Conservation (phyloP, 2,329 filamentous ascomycete genomes). For the Waltergamsia citrina region DNA sequence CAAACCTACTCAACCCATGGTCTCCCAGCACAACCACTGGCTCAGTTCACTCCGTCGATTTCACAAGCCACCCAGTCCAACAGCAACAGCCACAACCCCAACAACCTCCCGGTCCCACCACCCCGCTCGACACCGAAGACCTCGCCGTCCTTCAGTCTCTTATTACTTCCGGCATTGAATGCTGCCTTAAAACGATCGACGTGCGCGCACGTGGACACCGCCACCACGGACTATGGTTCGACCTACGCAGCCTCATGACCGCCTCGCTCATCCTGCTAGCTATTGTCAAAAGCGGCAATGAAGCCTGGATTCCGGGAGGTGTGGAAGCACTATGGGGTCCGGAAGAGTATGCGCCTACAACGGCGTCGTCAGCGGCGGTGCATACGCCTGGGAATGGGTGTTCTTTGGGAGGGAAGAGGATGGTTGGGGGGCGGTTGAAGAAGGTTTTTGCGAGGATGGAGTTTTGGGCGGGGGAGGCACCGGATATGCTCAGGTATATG, state of each 20-base stretch:
- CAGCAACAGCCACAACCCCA: not conserved
- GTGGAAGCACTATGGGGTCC: conserved; percentile 8
- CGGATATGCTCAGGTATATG: conserved; percentile 8
- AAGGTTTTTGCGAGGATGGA: conserved; percentile 10
- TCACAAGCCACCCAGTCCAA: conserved; percentile 1
- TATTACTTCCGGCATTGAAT: conserved; percentile 10
- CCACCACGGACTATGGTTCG: conserved; percentile 16
- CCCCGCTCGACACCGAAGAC: conserved; percentile 8
- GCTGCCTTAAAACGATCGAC: conserved; percentile 12
- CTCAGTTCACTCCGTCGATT: not conserved
- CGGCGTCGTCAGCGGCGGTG: too few relatives aligned
- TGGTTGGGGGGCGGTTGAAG: conserved; percentile 10
- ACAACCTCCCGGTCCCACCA: not conserved
- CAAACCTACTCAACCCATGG: conserved; percentile 9
- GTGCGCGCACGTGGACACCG: conserved; percentile 10
- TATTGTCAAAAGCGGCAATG: conserved; percentile 10
- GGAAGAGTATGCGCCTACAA: conserved; percentile 5
- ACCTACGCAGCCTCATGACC: conserved; percentile 11
- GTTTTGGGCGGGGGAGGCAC: conserved; percentile 10
- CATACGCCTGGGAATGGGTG: too few relatives aligned
- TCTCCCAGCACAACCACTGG: conserved; percentile 3
- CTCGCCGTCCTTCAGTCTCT: conserved; percentile 8
- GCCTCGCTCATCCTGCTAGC: conserved; percentile 9
- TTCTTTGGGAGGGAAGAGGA: conserved; percentile 3
- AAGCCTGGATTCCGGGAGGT: conserved; percentile 11